Conservation (phyloP, 345 rosid species). For the Psidium friedrichsthalianum region DNA sequence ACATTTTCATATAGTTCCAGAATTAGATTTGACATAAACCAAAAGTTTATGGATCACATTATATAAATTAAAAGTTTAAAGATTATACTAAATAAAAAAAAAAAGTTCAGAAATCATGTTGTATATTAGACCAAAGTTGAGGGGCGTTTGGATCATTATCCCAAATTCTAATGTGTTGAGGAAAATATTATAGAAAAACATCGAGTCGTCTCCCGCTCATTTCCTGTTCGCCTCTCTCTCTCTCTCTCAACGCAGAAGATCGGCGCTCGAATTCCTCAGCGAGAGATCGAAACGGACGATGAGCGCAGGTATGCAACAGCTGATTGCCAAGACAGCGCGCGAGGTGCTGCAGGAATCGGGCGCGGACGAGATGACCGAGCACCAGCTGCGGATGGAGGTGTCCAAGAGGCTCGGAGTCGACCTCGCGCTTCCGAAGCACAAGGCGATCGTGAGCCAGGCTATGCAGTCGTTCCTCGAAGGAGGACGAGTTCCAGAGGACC, state of each 20-base stretch:
- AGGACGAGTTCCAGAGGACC: not conserved
- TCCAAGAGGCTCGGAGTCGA: not conserved
- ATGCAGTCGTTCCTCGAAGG: not conserved
- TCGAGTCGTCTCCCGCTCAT: not conserved
- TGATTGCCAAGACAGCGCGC: not conserved
- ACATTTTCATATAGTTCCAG: no score
- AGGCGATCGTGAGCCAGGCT: not conserved
- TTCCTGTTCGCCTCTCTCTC: not conserved
- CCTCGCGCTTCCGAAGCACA: not conserved
- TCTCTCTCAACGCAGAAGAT: not conserved
- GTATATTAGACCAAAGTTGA: no score
- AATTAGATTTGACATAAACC: no score
- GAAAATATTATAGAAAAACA: not conserved
- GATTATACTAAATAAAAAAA: no score
- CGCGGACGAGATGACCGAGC: not conserved
- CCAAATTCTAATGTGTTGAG: not conserved
- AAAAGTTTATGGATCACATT: accelerated
- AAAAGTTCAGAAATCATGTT: no score
- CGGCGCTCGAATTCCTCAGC: not conserved
- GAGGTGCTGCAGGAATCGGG: not conserved
- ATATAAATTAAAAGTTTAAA: no score
- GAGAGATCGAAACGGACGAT: not conserved
- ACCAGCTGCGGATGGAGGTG: not conserved
- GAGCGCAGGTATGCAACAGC: not conserved
- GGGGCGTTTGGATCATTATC: no score